Evolutionary conservation across 441 rosid species (phyloP).

Genomic region (Euphorbia celastroides): DNA sequence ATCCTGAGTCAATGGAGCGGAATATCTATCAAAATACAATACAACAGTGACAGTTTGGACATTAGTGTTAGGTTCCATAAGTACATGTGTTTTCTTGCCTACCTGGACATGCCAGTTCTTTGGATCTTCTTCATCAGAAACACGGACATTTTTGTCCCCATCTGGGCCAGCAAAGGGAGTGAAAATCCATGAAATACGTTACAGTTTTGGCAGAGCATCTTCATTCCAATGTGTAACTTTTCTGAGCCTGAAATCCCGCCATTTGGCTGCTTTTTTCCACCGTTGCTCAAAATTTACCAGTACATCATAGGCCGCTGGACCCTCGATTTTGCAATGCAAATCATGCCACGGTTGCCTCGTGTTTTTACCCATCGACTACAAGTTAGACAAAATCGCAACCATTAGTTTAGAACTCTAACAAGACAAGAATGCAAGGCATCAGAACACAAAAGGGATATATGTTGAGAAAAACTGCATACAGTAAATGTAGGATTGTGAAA

Average conservation of each 20-base stretch:
- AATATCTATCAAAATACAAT: slow-evolving; percentile 44
- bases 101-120: slow-evolving; percentile 97
- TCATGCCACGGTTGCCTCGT: slow-evolving; percentile 99
- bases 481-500: slow-evolving; percentile 85
- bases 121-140: slow-evolving; percentile 52
- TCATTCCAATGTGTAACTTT: slow-evolving; percentile 60
- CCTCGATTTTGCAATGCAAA: slow-evolving; percentile 79
- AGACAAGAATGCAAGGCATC: neutral
- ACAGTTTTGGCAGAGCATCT: slow-evolving; percentile 72
- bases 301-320: slow-evolving; percentile 93
- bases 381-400: too few relatives aligned
- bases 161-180: slow-evolving; percentile 48
- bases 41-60: too few relatives aligned
- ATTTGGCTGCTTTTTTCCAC: slow-evolving; percentile 74
- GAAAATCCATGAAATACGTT: slow-evolving; percentile 84
- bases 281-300: slow-evolving; percentile 96
- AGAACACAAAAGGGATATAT: neutral
- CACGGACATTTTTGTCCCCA: slow-evolving; percentile 41
- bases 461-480: slow-evolving; percentile 36
- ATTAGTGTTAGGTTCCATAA: too few relatives aligned
- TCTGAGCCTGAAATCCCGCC: slow-evolving; percentile 65
- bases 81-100: neutral
- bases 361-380: too few relatives aligned
- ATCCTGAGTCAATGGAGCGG: slow-evolving; percentile 88
- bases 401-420: too few relatives aligned